These are phyloP conservation scores for Meyerozyma athensensis DNA, from an alignment of 1,139 yeast species.

Conservation along the genomic window DNA sequence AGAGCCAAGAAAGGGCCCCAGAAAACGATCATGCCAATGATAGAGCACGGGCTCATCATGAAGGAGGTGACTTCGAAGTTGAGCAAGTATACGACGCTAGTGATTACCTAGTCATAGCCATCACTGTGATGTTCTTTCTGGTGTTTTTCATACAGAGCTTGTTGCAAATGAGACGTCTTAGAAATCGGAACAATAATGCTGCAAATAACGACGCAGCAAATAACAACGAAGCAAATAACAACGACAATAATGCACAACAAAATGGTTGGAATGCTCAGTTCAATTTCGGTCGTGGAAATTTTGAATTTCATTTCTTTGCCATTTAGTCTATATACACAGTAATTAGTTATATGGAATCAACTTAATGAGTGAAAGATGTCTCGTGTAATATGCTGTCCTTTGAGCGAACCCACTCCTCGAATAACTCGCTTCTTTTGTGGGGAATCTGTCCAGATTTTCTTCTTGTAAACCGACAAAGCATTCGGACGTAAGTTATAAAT, in stretches of 20 bases:
- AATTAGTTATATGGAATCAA: slow-evolving; percentile 2
- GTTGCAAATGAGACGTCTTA: slow-evolving; percentile 24
- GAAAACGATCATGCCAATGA: slow-evolving; percentile 11
- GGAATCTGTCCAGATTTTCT: slow-evolving; percentile 27
- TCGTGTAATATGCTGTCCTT: slow-evolving; percentile 1
- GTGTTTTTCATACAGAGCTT: slow-evolving; percentile 26
- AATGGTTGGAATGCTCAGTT: slow-evolving; percentile 17
- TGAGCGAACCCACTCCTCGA: neutral
- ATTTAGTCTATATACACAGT: slow-evolving; percentile 14
- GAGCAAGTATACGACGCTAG: slow-evolving; percentile 26
- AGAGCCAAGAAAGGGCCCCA: slow-evolving; percentile 8
- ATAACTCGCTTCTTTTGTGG: neutral
- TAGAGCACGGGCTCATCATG: slow-evolving; percentile 35
- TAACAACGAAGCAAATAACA: neutral
- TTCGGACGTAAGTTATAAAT: slow-evolving; percentile 46
- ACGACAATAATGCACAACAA: slow-evolving; percentile 1
- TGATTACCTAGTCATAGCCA: slow-evolving; percentile 31
- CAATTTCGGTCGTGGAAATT: slow-evolving; percentile 26
- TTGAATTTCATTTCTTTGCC: slow-evolving; percentile 39
- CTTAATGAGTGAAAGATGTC: neutral
- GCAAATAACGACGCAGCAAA: neutral
- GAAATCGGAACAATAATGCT: slow-evolving; percentile 10
- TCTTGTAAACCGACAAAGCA: slow-evolving; percentile 20
- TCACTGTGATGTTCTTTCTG: slow-evolving; percentile 27
- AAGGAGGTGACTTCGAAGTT: slow-evolving; percentile 22